A percentile compares a stretch with the other conserved stretches of the same genome.
Conservation (phyloP, 768 basidiomycete genomes). For the Kwoniella sp. region DNA sequence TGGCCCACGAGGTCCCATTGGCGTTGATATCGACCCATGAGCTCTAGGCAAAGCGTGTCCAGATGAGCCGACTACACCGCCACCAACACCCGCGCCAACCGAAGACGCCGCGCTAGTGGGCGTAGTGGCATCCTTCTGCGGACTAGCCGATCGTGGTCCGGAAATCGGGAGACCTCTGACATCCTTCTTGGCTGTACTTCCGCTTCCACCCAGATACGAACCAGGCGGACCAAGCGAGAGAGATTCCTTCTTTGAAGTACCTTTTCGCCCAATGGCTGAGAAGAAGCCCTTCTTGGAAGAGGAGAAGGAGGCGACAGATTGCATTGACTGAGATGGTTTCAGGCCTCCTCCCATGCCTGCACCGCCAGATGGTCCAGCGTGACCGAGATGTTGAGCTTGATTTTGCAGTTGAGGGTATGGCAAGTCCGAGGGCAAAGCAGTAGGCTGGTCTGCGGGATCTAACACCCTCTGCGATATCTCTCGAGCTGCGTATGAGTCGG, state of each 20-base stretch:
- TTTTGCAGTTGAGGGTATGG: constrained; percentile 51
- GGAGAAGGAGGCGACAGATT: constrained; percentile 35
- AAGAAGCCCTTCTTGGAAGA: constrained; percentile 44
- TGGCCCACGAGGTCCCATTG: constrained; percentile 41
- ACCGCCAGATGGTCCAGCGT: background rate
- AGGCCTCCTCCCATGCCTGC: constrained; percentile 25
- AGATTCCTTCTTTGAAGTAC: constrained; percentile 34
- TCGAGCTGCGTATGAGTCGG: constrained; percentile 48
- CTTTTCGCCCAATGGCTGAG: constrained; percentile 31
- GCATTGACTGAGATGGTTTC: constrained; percentile 41
- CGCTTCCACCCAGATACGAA: background rate
- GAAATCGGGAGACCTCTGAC: constrained; percentile 46
- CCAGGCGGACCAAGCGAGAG: constrained; percentile 31
- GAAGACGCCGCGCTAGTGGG: background rate
- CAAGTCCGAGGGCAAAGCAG: constrained; percentile 41
- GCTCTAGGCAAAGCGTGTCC: constrained; percentile 16
- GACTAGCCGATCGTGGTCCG: constrained; percentile 24
- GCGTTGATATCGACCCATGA: constrained; percentile 20
- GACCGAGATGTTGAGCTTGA: constrained; percentile 11
- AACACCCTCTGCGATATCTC: constrained; percentile 46
- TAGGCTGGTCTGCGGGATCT: constrained; percentile 47
- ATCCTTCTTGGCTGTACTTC: constrained; percentile 39
- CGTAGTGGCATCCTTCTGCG: constrained; percentile 7
- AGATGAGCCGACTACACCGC: background rate
- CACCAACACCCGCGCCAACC: background rate